Conservation (phyloP, 305 asterid genomes). For the Lippia alba region DNA sequence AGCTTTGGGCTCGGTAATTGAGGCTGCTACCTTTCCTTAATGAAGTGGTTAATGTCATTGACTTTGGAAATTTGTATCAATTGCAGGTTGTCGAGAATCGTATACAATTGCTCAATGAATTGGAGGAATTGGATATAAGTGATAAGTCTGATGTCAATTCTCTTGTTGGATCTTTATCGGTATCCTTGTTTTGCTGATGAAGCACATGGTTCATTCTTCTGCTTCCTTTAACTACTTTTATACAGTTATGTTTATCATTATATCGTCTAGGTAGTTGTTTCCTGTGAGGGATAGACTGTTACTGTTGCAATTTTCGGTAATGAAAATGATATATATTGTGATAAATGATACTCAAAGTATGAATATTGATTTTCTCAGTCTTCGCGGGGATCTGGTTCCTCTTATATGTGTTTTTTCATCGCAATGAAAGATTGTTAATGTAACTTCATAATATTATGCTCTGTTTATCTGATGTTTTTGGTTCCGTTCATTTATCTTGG, state of each 20-base stretch:
- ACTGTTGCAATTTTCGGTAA: constrained; percentile 4
- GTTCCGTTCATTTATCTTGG: constrained; percentile 9
- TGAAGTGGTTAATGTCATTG: constrained; percentile 6
- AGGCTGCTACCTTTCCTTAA: constrained; percentile 8
- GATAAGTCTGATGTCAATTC: constrained; percentile 60
- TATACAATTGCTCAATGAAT: constrained; percentile 65
- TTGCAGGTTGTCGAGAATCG: constrained; percentile 91
- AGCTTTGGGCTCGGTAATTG: background rate
- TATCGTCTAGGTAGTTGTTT: constrained; percentile 8
- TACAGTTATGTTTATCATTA: background rate
- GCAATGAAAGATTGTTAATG: constrained; percentile 1
- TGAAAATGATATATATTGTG: constrained; percentile 9
- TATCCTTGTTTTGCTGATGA: constrained; percentile 53
- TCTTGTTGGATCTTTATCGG: constrained; percentile 62
- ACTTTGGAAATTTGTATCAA: constrained; percentile 6
- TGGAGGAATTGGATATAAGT: constrained; percentile 57
- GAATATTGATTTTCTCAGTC: background rate
- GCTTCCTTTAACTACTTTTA: background rate
- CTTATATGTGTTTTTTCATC: background rate
- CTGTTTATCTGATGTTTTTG: constrained; percentile 6
- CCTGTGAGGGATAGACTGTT: background rate
- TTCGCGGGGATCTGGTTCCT: constrained; percentile 8
- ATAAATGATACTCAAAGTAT: constrained; percentile 8
- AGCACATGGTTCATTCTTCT: constrained; percentile 14
- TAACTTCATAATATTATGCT: constrained; percentile 17